Evolutionary conservation across 2,329 filamentous ascomycete genomes (phyloP).

Genomic region (Thelonectria discophora): DNA sequence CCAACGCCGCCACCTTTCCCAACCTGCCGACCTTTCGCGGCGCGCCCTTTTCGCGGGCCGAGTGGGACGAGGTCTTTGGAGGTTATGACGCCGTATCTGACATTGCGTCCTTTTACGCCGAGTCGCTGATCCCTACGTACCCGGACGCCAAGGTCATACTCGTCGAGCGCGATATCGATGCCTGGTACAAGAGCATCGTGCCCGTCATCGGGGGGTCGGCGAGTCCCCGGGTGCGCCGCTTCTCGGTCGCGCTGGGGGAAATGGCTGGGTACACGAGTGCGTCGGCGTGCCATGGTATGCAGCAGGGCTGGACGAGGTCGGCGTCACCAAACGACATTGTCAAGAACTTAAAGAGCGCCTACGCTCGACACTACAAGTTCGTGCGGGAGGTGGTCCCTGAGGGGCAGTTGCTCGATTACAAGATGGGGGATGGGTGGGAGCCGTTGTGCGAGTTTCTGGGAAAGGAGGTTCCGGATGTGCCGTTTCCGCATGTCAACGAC

Average conservation of each 20-base stretch:
- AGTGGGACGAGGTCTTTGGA: conserved; percentile 41
- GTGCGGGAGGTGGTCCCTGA: conserved; percentile 37
- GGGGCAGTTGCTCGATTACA: conserved; percentile 43
- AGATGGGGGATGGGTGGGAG: conserved; percentile 44
- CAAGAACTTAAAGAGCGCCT: conserved; percentile 30
- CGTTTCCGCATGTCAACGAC: conserved; percentile 46
- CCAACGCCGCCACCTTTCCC: conserved; percentile 25
- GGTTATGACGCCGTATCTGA: conserved; percentile 42
- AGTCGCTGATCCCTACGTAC: conserved; percentile 41
- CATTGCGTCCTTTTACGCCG: conserved; percentile 35
- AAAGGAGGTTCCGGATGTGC: conserved; percentile 40
- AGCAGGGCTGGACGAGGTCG: conserved; percentile 24
- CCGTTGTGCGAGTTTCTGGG: conserved; percentile 48
- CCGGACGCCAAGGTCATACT: conserved; percentile 45
- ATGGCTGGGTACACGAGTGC: conserved; percentile 12
- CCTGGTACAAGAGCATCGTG: conserved; percentile 40
- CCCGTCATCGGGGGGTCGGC: background rate
- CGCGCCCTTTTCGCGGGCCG: conserved; percentile 23
- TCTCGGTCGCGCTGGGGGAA: background rate
- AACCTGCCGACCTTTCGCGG: conserved; percentile 33
- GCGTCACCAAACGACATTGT: background rate
- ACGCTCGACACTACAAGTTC: conserved; percentile 41
- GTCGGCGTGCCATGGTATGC: conserved; percentile 19
- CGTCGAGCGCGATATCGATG: conserved; percentile 40
- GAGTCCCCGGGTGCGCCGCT: background rate